These are phyloP conservation scores for Cyclospora cayetanensis DNA, from an alignment of 169 alveolate species.

Conservation along the genomic window DNA sequence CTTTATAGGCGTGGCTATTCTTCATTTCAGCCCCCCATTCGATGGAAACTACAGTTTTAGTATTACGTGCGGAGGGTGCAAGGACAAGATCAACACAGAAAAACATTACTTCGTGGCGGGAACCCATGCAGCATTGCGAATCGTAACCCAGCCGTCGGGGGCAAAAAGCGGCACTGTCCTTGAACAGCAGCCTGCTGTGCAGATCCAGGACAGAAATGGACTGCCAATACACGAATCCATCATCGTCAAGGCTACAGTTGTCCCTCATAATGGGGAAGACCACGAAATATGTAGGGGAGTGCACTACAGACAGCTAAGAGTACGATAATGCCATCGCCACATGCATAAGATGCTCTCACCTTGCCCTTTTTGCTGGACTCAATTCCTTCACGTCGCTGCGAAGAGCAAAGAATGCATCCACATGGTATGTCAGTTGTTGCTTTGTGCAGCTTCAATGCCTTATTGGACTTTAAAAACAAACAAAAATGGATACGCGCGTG, in stretches of 20 bases:
- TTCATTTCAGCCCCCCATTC: slow-evolving; percentile 40
- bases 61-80: slow-evolving; percentile 51
- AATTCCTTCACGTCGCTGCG: too few species aligned
- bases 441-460: slow-evolving; percentile 22
- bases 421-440: not conserved
- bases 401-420: too few species aligned
- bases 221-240: not conserved
- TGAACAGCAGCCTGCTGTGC: slow-evolving; percentile 55
- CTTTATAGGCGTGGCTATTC: slow-evolving; percentile 48
- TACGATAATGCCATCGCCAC: too few species aligned
- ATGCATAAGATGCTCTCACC: too few species aligned
- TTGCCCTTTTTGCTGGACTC: too few species aligned
- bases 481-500: slow-evolving; percentile 24
- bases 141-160: slow-evolving; percentile 42
- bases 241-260: not conserved
- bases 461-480: slow-evolving; percentile 51
- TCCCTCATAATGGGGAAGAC: too few species aligned
- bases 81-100: slow-evolving; percentile 10
- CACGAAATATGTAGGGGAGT: too few species aligned
- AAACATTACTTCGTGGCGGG: slow-evolving; percentile 38
- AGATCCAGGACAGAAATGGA: slow-evolving; percentile 21
- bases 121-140: not conserved
- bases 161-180: slow-evolving; percentile 21
- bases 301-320: too few species aligned
- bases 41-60: slow-evolving; percentile 49